Conservation (phyloP, 768 basidiomycete genomes). For the Hericium alpestre region DNA sequence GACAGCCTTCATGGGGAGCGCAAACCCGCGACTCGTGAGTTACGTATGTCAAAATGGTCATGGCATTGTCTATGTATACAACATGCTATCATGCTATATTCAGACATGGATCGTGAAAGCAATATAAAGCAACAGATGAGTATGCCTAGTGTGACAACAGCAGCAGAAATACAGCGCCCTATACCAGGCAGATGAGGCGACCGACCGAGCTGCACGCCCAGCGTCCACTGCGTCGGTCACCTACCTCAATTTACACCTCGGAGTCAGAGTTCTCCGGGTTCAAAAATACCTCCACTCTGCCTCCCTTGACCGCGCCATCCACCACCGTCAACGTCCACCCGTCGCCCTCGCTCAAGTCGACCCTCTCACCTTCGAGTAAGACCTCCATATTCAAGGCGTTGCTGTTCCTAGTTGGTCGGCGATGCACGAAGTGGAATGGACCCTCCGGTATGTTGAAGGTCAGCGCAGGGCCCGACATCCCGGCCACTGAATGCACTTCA, state of each 20-base stretch:
- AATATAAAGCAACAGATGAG: no score
- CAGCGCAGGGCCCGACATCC: background rate
- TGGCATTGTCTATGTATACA: no score
- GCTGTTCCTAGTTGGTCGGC: background rate
- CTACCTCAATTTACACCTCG: background rate
- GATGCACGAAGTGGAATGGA: constrained; percentile 6
- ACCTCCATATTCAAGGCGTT: constrained; percentile 1
- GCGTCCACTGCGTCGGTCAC: background rate
- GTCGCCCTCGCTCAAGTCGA: constrained; percentile 3
- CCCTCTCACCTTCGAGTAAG: constrained; percentile 5
- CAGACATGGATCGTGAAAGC: no score
- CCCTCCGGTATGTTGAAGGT: constrained; percentile 8
- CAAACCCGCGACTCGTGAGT: no score
- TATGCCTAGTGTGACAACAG: no score
- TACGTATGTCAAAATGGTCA: no score
- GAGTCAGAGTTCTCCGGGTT: background rate
- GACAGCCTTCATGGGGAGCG: background rate
- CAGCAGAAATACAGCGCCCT: background rate
- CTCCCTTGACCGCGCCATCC: constrained; percentile 6
- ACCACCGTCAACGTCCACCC: constrained; percentile 7
- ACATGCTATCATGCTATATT: no score
- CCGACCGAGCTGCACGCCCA: background rate
- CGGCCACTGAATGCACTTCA: background rate
- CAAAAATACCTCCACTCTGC: background rate
- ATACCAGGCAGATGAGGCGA: background rate